Evolutionary conservation across 2,329 filamentous ascomycete species (phyloP).

Genomic region (Claviceps monticola): DNA sequence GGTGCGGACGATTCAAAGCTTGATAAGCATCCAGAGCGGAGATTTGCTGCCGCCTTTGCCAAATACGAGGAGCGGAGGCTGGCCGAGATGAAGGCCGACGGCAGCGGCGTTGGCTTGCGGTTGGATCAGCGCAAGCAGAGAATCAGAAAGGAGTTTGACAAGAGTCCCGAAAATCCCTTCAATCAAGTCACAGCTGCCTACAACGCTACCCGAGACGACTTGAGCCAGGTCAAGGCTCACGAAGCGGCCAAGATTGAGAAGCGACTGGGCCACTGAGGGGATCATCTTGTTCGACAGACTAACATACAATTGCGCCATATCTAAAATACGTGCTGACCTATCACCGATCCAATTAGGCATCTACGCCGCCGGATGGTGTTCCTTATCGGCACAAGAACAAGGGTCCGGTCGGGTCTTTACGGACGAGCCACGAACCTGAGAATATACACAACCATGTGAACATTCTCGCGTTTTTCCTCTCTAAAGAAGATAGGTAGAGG

Average conservation of each 20-base stretch:
- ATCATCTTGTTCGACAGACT: background rate
- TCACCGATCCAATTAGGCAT: background rate
- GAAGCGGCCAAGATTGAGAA: slow-evolving; percentile 66
- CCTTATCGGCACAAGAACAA: background rate
- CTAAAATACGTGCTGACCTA: background rate
- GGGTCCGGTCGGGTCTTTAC: background rate
- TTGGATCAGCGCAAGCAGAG: slow-evolving; percentile 73
- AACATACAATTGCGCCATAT: background rate
- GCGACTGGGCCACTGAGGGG: slow-evolving; percentile 35
- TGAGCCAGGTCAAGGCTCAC: slow-evolving; percentile 47
- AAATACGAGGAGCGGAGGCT: slow-evolving; percentile 71
- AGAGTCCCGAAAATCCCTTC: slow-evolving; percentile 87
- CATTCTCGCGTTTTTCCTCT: background rate
- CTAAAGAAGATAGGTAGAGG: background rate
- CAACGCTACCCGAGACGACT: slow-evolving; percentile 67
- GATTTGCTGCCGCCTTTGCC: slow-evolving; percentile 75
- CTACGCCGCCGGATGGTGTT: background rate
- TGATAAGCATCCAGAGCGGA: slow-evolving; percentile 76
- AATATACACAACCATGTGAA: background rate
- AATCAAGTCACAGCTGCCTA: slow-evolving; percentile 69
- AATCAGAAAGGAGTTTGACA: slow-evolving; percentile 87
- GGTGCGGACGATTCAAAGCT: slow-evolving; percentile 51
- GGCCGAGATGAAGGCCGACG: slow-evolving; percentile 74
- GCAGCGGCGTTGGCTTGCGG: slow-evolving; percentile 55
- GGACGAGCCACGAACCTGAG: background rate